phyloP scores from a whole-genome alignment of 192 early-diverging fungal species.

The Linnemannia exigua region DNA sequence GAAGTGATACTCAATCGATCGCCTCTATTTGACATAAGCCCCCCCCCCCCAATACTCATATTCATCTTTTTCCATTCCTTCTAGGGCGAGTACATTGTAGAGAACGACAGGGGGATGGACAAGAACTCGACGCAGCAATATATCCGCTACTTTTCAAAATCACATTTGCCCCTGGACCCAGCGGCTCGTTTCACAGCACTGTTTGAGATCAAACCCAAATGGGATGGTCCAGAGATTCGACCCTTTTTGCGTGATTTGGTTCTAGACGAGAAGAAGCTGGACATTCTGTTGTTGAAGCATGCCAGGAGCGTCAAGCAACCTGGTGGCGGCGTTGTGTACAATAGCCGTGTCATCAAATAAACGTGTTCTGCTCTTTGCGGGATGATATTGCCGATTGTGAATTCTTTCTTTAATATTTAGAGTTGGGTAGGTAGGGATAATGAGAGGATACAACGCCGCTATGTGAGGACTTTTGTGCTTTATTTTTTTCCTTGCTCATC shows the following conservation, averaged over 20 bases:
- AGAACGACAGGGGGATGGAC: conserved; percentile 30
- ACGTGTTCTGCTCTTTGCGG: neutral
- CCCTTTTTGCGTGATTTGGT: conserved; percentile 65
- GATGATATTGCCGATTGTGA: no score
- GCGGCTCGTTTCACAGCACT: conserved; percentile 58
- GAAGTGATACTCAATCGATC: no score
- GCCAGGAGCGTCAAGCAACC: conserved; percentile 59
- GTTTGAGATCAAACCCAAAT: conserved; percentile 59
- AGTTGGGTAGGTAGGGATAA: no score
- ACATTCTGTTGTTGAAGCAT: conserved; percentile 62
- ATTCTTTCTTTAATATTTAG: no score
- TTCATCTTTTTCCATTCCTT: neutral
- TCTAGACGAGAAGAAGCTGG: conserved; percentile 60
- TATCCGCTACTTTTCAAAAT: conserved; percentile 58
- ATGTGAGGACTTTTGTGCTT: no score
- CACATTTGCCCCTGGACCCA: conserved; percentile 58
- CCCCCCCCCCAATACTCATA: neutral
- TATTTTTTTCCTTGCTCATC: no score
- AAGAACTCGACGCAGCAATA: conserved; percentile 25
- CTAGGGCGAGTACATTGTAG: conserved; percentile 48
- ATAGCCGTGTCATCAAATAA: conserved; percentile 60
- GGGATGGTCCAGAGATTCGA: conserved; percentile 61
- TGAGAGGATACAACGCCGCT: no score
- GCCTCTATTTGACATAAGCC: no score
- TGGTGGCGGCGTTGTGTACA: conserved; percentile 54